A percentile compares a stretch with the other conserved stretches of the same genome.
phyloP scores from a whole-genome alignment of 768 basidiomycete species.

The Tylopilus cervinicoccineus region DNA sequence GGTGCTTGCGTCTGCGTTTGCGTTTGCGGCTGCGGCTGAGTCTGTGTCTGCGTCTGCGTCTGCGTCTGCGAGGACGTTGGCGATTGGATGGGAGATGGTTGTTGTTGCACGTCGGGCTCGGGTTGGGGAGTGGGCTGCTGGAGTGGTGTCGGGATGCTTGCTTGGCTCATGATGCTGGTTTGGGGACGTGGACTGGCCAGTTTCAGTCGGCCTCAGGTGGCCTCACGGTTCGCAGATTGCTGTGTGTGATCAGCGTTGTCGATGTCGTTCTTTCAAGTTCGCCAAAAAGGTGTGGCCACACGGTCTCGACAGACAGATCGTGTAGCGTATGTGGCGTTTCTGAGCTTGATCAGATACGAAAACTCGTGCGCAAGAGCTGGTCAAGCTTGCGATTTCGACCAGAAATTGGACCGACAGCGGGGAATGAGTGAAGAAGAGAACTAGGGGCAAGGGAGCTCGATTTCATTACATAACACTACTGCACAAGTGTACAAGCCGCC shows the following conservation, averaged over 20 bases:
- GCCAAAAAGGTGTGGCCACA: no score
- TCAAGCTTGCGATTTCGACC: not conserved
- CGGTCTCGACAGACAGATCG: slow-evolving; percentile 1
- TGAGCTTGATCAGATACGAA: not conserved
- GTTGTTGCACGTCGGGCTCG: slow-evolving; percentile 14
- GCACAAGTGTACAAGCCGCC: no score
- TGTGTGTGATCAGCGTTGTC: not conserved
- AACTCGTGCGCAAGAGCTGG: not conserved
- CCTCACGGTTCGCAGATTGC: not conserved
- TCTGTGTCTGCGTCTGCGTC: not conserved
- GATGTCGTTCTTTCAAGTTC: not conserved
- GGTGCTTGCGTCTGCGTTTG: slow-evolving; percentile 6
- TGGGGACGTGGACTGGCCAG: not conserved
- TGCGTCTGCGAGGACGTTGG: not conserved
- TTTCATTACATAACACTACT: slow-evolving; percentile 5
- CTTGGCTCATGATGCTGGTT: slow-evolving; percentile 22
- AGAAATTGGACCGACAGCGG: not conserved
- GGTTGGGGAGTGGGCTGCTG: slow-evolving; percentile 15
- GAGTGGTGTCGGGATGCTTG: slow-evolving; percentile 22
- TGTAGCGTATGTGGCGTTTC: not conserved
- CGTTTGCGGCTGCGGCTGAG: not conserved
- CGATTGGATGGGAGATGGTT: slow-evolving; percentile 9
- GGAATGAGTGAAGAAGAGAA: no score
- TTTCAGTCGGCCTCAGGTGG: not conserved
- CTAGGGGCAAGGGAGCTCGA: not conserved